phyloP scores from a whole-genome alignment of 345 rosid species.

The Passiflora organensis region DNA sequence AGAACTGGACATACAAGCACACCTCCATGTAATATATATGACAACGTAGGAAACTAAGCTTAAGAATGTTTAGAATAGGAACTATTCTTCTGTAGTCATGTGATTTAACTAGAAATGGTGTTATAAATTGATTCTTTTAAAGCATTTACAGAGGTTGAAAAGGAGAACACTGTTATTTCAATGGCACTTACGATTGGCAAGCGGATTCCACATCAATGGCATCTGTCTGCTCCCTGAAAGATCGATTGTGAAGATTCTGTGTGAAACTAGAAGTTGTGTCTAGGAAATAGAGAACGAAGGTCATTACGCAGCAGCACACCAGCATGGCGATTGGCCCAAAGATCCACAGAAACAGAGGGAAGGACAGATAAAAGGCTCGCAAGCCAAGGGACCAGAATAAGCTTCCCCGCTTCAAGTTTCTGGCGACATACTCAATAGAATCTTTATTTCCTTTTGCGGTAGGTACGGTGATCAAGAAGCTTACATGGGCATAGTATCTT shows the following conservation, averaged over 20 bases:
- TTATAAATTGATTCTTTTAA: neutral
- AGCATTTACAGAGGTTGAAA: neutral
- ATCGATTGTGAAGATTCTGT: slow-evolving; percentile 47
- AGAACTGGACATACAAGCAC: no score
- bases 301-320: slow-evolving; percentile 60
- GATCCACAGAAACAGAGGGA: slow-evolving; percentile 85
- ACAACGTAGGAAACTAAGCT: no score
- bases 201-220: slow-evolving; percentile 37
- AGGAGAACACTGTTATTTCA: neutral
- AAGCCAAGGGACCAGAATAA: slow-evolving; percentile 87
- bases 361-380: slow-evolving; percentile 79
- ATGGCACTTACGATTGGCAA: slow-evolving; percentile 25
- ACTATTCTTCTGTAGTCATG: no score
- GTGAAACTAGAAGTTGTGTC: slow-evolving; percentile 74
- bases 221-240: slow-evolving; percentile 35
- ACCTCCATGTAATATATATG: no score
- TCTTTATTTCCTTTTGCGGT: slow-evolving; percentile 47
- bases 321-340: slow-evolving; percentile 94
- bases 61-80: no score
- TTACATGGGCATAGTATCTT: slow-evolving; percentile 82
- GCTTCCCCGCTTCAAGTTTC: slow-evolving; percentile 89
- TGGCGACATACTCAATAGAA: slow-evolving; percentile 55
- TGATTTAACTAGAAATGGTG: no score
- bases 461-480: slow-evolving; percentile 73
- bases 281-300: slow-evolving; percentile 64